Evolutionary conservation across 2,329 filamentous ascomycete genomes (phyloP), one percentile per base, ranked within the genome.

Genomic region (Penicillium sp.): DNA sequence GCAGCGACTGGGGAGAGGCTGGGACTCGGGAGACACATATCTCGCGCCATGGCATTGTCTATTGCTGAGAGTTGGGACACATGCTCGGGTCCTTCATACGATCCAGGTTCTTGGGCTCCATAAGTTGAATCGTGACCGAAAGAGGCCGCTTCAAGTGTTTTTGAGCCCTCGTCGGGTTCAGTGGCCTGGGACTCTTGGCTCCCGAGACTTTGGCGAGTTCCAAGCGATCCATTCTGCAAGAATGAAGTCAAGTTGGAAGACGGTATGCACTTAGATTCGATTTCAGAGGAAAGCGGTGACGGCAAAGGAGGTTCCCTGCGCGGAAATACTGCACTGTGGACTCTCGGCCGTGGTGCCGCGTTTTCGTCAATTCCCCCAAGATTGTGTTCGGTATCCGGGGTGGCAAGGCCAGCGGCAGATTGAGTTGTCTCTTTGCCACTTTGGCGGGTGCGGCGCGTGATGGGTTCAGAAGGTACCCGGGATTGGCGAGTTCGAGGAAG

Each of bases 21-120:
- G 29, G 93, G 93, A 68, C 93, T 99, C 44, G 93, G 93, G 54
- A 99, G 77, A 71, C 89, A 96, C 56, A 89, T 89, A 75, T 96
- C 92, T 67, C 93, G 88, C 33, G 86, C 84, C 49, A 84, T 82
- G 46, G 86, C 79, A 39, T 83, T 86, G 62, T 90, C 84, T 41
- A 91, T 77, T 40, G 72, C 72, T 30, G 73, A 73, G 10, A 79
- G 73, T 35, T 64, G 66, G 14, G 66, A 59, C 4, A 55, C 37
- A 2, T 57, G 50, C 16, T 64, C 64, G 4, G 56, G 51, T 14
- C 49, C 51, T 25, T 52, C 53, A 33, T 62, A 62, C 6, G 56
- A 58, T 31, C 46, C 36, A 30, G 56, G 47, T 42, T 59, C 60
- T 6, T 61, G 55, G 2, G 55, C 30, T 11, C 49, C 55, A 37